Evolutionary conservation across 495 filamentous ascomycete species (phyloP), one percentile per base, ranked within the genome.

Genomic region (Aspergillus steynii): DNA sequence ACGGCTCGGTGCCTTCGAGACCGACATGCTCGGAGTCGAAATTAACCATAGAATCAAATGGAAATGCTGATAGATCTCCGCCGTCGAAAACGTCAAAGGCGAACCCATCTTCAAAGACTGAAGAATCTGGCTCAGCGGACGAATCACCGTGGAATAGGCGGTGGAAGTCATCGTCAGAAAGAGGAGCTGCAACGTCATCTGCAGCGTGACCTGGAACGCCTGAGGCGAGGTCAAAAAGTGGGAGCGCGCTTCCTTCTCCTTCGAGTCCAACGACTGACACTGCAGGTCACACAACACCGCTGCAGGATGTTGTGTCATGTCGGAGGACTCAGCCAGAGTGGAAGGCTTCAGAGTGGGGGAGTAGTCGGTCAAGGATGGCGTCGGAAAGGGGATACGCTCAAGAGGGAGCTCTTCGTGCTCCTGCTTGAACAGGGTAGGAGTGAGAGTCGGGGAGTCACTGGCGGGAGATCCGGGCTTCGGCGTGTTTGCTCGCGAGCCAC

Each of bases 271-370:
- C 85, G 87, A 93, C 88, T 86, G 95, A 97, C 95, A 99, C 95
- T 89, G 95, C 95, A 96, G 95, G 95, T 94, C 95, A 83, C 91
- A 97, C 94, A 97, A 96, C 93, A 97, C 87, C 92, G 84, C 94
- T 83, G 95, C 95, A 97, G 95, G 91, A 97, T 96, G 94, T 96
- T 96, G 94, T 97, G 93, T 93, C 95, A 84, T 77, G 83, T 95
- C 91, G 85, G 89, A 81, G 80, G 89, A 88, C 82, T 84, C 82
- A 76, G 82, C 83, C 81, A 79, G 78, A 76, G 75, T 75, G 68
- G 80, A 77, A 64, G 80, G 80, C 66, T 77, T 72, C 12, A 83
- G 69, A 56, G 72, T 81, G 12, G 78, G 78, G 6, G 81, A 84
- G 71, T 80, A 80, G 54, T 80, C 79, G 68, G 75, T 74, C 32